Evolutionary conservation across 164 flowering plant species (phyloP), one percentile per base, ranked within the genome.

Genomic region (Vitis rotundifolia): DNA sequence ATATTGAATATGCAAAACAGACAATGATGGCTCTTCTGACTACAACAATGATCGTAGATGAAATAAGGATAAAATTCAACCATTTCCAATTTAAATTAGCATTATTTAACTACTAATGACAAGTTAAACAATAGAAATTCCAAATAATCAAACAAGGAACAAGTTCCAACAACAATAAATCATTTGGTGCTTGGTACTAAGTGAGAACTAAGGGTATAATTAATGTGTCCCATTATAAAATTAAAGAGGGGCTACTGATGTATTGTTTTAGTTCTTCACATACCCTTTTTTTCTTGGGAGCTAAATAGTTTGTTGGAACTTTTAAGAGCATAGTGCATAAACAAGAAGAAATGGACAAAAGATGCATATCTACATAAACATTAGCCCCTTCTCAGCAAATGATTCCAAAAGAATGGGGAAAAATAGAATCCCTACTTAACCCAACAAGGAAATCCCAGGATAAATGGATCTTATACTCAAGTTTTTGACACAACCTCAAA

Each of bases 1-100:
- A 73, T 91, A 93, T 69, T 88, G 97, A 72, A 93, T 84, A 72
- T 91, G 99, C 75, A 96, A 70, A 77, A 91, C 93, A 74, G 86
- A 79, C 19, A 85, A 60, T 2, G 94, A 85, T 26, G 89, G 85
- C 59, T 87, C 93, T 73, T 90, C 91, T 11, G 87, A 81, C 99
- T 95, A 85, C 77, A 77, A 61, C 19, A 76, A 13, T 51, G 18
- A 28, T 49, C 9, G 29, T 7, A 64, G 5, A 58, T 16, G 18
- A 9, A 14, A 51, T 31, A 19, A 53, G 53, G 9, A 63, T 19
- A 51, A 13, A 19, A 50, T 26, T 37, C 44, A 37, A 37, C 44
- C 44, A 37, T 37, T 37, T 37, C 44, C 0, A 37, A 37, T 11
- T 9, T 5, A 53, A 13, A 13, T 5, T 2, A 12, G 56, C 11